A percentile compares a stretch with the other conserved stretches of the same genome.
Conservation (phyloP, 306 rosid species). For the cucumber (Cucumis sativus) region DNA sequence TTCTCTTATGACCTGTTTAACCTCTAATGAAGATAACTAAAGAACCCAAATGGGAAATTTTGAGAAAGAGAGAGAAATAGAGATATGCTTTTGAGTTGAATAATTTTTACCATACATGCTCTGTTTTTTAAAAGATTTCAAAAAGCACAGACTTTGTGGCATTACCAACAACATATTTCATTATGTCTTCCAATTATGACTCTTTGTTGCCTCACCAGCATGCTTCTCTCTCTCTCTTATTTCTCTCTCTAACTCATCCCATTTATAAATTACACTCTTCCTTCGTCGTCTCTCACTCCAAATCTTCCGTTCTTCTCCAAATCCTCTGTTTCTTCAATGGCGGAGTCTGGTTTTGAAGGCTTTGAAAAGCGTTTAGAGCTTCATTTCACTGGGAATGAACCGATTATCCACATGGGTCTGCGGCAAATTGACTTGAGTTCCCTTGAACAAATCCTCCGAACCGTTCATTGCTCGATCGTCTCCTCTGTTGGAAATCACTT, state of each 20-base stretch:
- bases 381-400: conserved; percentile 4
- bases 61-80: neutral
- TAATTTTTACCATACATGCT: neutral
- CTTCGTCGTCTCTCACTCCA: neutral
- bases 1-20: neutral
- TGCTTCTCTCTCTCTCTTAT: conserved; percentile 33
- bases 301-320: neutral
- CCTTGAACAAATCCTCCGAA: conserved; percentile 47
- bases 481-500: conserved; percentile 75
- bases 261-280: conserved; percentile 37
- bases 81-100: neutral
- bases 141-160: neutral
- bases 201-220: conserved; percentile 94
- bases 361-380: conserved; percentile 13
- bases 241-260: conserved; percentile 2
- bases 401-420: conserved; percentile 33
- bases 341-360: conserved; percentile 14
- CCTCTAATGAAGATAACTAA: neutral
- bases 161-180: conserved; percentile 35
- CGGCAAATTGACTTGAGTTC: conserved; percentile 51
- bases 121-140: neutral
- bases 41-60: neutral
- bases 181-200: conserved; percentile 79
- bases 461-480: conserved; percentile 85
- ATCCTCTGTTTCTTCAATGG: neutral